Base-by-base conservation (phyloP, 345 rosid genomes). In the Camelina sativa region DNA sequence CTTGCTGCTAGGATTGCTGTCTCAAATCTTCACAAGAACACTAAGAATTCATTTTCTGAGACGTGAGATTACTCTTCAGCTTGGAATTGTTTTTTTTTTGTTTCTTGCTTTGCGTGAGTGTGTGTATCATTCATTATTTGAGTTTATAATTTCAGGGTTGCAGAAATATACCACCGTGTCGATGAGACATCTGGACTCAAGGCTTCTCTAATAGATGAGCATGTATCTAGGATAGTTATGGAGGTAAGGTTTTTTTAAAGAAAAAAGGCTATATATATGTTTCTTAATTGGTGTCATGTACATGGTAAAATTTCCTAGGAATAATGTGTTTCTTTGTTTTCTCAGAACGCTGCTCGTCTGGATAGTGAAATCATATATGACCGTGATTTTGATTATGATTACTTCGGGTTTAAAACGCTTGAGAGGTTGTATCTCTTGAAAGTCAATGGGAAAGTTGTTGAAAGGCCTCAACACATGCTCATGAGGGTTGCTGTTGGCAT, bases 401-500 rank as follows among this genome's bases (percentile, higher is more conserved):
- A 85, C 75, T 93, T 93, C 74, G 98, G 98, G 22, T 91, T 93
- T 71, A 93, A 93, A 76, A 93, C 98, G 4, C 88, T 93, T 15
- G 97, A 93, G 82, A 89, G 91, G 81, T 93, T 96, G 50, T 91
- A 93, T 81, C 91, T 91, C 35, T 66, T 89, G 67, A 93, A 91
- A 80, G 86, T 93, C 19, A 89, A 89, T 62, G 96, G 94, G 38
- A 87, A 86, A 59, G 96, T 91, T 58, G 92, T 91, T 43, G 97
- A 91, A 91, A 91, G 96, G 59, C 98, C 98, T 25, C 97, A 93
- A 16, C 96, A 93, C 78, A 91, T 93, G 98, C 75, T 93, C 62
- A 93, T 93, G 98, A 89, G 97, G 83, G 97, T 93, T 70, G 69
- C 97, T 74, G 97, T 89, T 80, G 96, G 96, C 48, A 88, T 93